Evolutionary conservation across 768 basidiomycete genomes (phyloP).

Genomic region (Boletus patriciae): DNA sequence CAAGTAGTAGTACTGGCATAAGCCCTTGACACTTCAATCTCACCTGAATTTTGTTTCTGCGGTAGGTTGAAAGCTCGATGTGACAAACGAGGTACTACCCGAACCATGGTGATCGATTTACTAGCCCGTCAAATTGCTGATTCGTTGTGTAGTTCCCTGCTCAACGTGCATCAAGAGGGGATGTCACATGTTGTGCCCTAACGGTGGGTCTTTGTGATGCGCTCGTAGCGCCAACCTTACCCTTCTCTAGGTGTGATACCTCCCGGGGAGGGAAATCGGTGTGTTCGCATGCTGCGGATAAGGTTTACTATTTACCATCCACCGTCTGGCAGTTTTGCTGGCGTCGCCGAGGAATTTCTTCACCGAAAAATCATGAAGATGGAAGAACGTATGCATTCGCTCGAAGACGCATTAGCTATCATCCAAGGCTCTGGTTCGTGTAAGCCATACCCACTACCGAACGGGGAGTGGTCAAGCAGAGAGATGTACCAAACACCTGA

Average conservation of each 20-base stretch:
- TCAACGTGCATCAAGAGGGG: conserved; percentile 53
- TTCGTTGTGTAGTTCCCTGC: conserved; percentile 23
- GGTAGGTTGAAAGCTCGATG: conserved; percentile 30
- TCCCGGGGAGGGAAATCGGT: conserved; percentile 56
- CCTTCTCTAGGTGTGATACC: conserved; percentile 46
- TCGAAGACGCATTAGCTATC: conserved; percentile 56
- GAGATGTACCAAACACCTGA: conserved; percentile 26
- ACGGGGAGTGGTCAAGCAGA: conserved; percentile 16
- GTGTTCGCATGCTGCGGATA: conserved; percentile 13
- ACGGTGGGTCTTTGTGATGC: conserved; percentile 37
- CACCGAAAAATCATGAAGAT: conserved; percentile 45
- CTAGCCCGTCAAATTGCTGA: not conserved
- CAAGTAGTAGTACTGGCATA: not conserved
- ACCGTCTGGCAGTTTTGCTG: conserved; percentile 42
- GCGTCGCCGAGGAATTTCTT: conserved; percentile 53
- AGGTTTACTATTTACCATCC: not conserved
- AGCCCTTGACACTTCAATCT: not conserved
- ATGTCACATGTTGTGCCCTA: conserved; percentile 48
- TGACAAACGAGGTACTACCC: conserved; percentile 22
- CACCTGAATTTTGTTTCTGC: not conserved
- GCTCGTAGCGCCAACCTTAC: not conserved
- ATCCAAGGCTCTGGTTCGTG: conserved; percentile 41
- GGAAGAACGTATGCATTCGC: conserved; percentile 50
- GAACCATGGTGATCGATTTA: not conserved
- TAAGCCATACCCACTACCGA: conserved; percentile 43